These are phyloP conservation scores for Haplosporangium sp. DNA, from an alignment of 371 early-diverging fungal species.

Conservation along the genomic window DNA sequence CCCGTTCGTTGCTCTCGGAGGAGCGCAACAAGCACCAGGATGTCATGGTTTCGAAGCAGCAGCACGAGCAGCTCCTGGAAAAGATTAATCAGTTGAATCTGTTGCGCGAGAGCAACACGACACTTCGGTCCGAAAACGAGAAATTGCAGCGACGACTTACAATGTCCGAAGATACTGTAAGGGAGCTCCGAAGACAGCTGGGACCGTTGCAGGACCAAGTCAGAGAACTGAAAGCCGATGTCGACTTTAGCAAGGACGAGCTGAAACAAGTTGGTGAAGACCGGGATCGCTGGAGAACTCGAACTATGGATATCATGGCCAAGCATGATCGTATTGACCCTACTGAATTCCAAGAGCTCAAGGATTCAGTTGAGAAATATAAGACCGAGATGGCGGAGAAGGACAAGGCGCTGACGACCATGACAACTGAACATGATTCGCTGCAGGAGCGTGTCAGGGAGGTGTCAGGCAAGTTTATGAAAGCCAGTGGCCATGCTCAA, in stretches of 20 bases:
- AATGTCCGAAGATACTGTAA: slow-evolving; percentile 46
- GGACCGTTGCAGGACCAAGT: slow-evolving; percentile 64
- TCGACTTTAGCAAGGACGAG: slow-evolving; percentile 53
- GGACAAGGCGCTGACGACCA: slow-evolving; percentile 4
- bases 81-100: slow-evolving; percentile 72
- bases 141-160: slow-evolving; percentile 44
- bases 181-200: slow-evolving; percentile 47
- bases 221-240: slow-evolving; percentile 65
- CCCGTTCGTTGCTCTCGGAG: slow-evolving; percentile 62
- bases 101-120: slow-evolving; percentile 77
- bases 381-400: slow-evolving; percentile 27
- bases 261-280: slow-evolving; percentile 49
- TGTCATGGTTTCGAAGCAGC: slow-evolving; percentile 58
- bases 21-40: slow-evolving; percentile 60
- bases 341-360: slow-evolving; percentile 57
- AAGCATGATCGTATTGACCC: slow-evolving; percentile 56
- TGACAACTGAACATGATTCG: slow-evolving; percentile 24
- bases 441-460: slow-evolving; percentile 19
- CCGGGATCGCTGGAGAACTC: slow-evolving; percentile 50
- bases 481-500: slow-evolving; percentile 15
- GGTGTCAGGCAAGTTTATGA: background rate
- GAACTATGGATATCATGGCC: slow-evolving; percentile 51
- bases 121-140: slow-evolving; percentile 69
- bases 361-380: slow-evolving; percentile 51
- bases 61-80: slow-evolving; percentile 69